Percentiles rank a stretch among this genome's conserved stretches.
Evolutionary conservation across 345 rosid species (phyloP).

Genomic region (Hypericum androsaemum): DNA sequence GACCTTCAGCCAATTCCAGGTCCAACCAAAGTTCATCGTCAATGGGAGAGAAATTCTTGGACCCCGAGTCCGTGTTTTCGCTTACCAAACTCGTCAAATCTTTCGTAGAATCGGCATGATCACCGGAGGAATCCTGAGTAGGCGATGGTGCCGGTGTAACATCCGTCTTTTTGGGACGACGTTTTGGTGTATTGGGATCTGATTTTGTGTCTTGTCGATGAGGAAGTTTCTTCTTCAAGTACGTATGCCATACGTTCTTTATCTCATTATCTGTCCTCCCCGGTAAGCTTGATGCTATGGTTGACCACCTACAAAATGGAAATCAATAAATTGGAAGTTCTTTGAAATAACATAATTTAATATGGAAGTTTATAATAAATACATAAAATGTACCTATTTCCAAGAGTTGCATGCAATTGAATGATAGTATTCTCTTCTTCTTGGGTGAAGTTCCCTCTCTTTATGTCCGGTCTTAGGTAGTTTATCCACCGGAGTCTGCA

Average conservation of each 20-base stretch:
- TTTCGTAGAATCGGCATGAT: constrained; percentile 9
- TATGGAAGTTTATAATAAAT: neutral
- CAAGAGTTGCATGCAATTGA: constrained; percentile 52
- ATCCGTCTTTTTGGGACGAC: constrained; percentile 1
- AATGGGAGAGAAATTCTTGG: constrained; percentile 36
- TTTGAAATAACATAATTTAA: neutral
- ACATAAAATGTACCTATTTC: constrained; percentile 45
- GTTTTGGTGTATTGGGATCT: constrained; percentile 1
- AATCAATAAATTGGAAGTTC: neutral
- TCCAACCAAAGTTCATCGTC: constrained; percentile 69
- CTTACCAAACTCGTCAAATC: constrained; percentile 7
- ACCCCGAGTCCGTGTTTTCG: constrained; percentile 12
- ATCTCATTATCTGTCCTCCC: constrained; percentile 94
- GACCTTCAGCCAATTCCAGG: constrained; percentile 13
- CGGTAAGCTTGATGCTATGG: constrained; percentile 65
- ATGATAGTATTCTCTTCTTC: constrained; percentile 79
- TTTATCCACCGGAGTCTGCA: constrained; percentile 74
- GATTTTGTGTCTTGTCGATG: constrained; percentile 24
- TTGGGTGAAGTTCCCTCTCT: constrained; percentile 63
- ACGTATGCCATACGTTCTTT: constrained; percentile 89
- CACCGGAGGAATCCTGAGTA: constrained; percentile 39
- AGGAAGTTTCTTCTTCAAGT: constrained; percentile 63
- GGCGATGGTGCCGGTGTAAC: constrained; percentile 41
- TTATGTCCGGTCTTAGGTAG: constrained; percentile 69
- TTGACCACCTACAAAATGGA: constrained; percentile 56